Base-by-base conservation (phyloP, 805 yeast genomes). In the Candida sonorensis region DNA sequence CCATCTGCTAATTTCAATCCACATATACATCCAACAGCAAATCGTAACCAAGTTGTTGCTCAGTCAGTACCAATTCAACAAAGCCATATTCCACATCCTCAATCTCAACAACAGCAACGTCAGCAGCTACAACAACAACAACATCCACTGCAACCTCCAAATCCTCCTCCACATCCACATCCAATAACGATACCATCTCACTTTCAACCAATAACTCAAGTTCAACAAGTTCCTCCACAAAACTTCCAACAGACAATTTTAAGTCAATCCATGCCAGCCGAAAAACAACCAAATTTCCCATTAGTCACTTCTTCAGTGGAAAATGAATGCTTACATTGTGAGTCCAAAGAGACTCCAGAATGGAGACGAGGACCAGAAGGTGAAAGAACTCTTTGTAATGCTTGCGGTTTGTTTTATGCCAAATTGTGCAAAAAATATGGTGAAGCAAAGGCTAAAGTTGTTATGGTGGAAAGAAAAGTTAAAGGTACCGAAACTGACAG, bases 301-400 rank as follows among this genome's bases (percentile, higher is more conserved):
- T 27, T 13, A 13, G 19, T 17, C 8, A 18, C 33, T 5, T 13
- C 32, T 4, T 16, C 33, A 10, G 5, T 40, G 7, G 42, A 42
- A 13, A 44, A 37, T 23, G 45, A 40, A 23, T 53, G 57, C 37
- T 30, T 43, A 14, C 59, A 55, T 37, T 77, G 83, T 46, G 67
- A 65, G n/a, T 62, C 68, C 4, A 56, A 50, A 7, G 73, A 71
- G 28, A 81, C 94, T 0, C 92, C 92, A 0, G 92, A 83, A 53
- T 83, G 94, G 94, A 61, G 94, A 34, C 67, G 80, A 28, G 92
- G 92, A 0, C 92, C 94, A 2, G 70, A 71, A 33, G 94, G 92
- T 3, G 73, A 75, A 10, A 62, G 86, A 24, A 79, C 87, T 1
- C 57, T 83, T 31, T 83, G 94, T 57, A 84, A 83, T 52, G 92